phyloP scores from a whole-genome alignment of 257 asterid genomes.

The Scutellaria barbata region DNA sequence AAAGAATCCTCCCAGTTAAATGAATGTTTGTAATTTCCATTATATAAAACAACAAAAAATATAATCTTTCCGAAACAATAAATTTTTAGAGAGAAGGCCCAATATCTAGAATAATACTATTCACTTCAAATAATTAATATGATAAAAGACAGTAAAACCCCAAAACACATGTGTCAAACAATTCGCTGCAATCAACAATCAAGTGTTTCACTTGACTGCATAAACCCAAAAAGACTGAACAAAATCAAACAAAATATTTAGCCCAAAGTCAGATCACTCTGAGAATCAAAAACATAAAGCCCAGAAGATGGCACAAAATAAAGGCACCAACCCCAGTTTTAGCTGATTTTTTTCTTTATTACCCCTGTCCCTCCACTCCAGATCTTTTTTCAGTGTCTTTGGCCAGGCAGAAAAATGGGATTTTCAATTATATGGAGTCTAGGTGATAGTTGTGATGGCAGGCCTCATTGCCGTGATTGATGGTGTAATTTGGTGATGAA shows the following conservation, averaged over 20 bases:
- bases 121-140: conserved; percentile 8
- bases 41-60: not conserved
- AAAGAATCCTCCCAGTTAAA: conserved; percentile 13
- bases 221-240: not conserved
- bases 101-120: conserved; percentile 1
- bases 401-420: conserved; percentile 6
- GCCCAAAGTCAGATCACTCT: not conserved
- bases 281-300: conserved; percentile 3
- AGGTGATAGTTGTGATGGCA: not conserved
- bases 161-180: not conserved
- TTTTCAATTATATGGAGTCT: not conserved
- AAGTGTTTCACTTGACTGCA: not conserved
- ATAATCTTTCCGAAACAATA: not conserved
- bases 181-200: conserved; percentile 19
- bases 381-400: not conserved
- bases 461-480: not conserved
- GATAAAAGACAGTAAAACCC: conserved; percentile 1
- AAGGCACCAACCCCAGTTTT: not conserved
- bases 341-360: not conserved
- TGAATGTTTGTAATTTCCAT: conserved; percentile 5
- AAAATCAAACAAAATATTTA: not conserved
- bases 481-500: not conserved
- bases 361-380: not conserved
- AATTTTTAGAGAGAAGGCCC: not conserved
- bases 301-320: conserved; percentile 5